phyloP scores from a whole-genome alignment of 1,284 basidiomycete genomes.

The Somion occarium region DNA sequence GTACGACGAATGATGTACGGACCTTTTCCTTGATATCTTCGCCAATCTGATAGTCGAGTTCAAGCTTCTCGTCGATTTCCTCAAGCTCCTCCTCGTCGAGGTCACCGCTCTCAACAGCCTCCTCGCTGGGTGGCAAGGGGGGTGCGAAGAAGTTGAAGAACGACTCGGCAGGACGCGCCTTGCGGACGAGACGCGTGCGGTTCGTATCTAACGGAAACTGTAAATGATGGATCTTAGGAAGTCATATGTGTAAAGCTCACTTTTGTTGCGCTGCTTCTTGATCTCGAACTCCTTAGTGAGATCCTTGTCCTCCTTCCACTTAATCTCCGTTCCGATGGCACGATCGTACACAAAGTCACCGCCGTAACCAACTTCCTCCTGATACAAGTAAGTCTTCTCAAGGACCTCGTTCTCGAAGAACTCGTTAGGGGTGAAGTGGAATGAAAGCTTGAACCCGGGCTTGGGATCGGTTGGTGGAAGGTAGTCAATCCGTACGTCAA shows the following conservation, averaged over 20 bases:
- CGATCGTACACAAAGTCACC: slow-evolving; percentile 96
- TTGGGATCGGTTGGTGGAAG: slow-evolving; percentile 61
- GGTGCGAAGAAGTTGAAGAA: slow-evolving; percentile 99
- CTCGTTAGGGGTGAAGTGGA: slow-evolving; percentile 81
- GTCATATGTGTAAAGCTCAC: slow-evolving; percentile 39
- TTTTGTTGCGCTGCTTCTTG: slow-evolving; percentile 99
- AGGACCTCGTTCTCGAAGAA: slow-evolving; percentile 84
- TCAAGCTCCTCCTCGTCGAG: slow-evolving; percentile 84
- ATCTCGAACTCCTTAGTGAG: slow-evolving; percentile 97
- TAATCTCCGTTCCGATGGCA: slow-evolving; percentile 86
- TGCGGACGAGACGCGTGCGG: slow-evolving; percentile 87
- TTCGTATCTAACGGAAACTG: slow-evolving; percentile 69
- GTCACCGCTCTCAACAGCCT: slow-evolving; percentile 69
- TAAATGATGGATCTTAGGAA: slow-evolving; percentile 7
- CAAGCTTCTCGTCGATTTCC: slow-evolving; percentile 89
- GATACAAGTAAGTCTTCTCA: slow-evolving; percentile 95
- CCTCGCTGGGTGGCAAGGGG: slow-evolving; percentile 71
- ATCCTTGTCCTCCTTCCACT: slow-evolving; percentile 99
- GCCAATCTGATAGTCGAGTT: slow-evolving; percentile 97
- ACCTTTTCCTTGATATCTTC: slow-evolving; percentile 98
- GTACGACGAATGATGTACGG: background rate
- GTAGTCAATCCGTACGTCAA: slow-evolving; percentile 67
- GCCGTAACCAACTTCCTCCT: slow-evolving; percentile 88
- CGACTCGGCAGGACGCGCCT: slow-evolving; percentile 83
- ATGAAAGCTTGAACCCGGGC: slow-evolving; percentile 89